Percentiles rank a stretch among this genome's conserved stretches.
phyloP scores from a whole-genome alignment of 1,139 yeast species.

The Suhomyces panamericanus region DNA sequence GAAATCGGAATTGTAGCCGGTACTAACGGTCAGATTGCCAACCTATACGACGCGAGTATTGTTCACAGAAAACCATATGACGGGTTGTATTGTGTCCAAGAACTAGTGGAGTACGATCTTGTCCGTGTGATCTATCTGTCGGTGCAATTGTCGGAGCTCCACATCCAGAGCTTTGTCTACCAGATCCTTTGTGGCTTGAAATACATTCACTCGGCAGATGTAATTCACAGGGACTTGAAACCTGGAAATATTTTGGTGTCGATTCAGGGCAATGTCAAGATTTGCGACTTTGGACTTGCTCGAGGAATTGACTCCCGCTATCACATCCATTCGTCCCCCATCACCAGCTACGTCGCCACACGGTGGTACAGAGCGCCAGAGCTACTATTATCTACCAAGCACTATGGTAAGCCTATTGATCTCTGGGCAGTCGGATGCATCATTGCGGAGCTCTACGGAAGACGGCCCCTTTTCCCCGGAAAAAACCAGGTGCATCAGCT shows the following conservation, averaged over 20 bases:
- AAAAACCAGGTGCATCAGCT: conserved; percentile 65
- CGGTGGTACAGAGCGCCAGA: conserved; percentile 97
- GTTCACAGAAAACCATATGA: conserved; percentile 67
- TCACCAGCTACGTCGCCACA: conserved; percentile 90
- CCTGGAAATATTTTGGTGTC: conserved; percentile 85
- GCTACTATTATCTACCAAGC: conserved; percentile 62
- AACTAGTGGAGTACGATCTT: conserved; percentile 77
- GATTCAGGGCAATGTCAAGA: conserved; percentile 66
- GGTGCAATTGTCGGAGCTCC: conserved; percentile 80
- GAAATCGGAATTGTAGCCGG: too few relatives aligned
- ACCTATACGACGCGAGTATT: conserved; percentile 71
- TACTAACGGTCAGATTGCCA: conserved; percentile 49
- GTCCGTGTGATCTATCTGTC: conserved; percentile 75
- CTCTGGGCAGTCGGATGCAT: conserved; percentile 84
- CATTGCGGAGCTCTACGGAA: conserved; percentile 70
- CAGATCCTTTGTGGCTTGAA: conserved; percentile 80
- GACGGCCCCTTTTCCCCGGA: conserved; percentile 73
- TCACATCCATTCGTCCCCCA: conserved; percentile 33
- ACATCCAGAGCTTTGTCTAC: conserved; percentile 70
- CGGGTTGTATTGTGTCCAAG: conserved; percentile 82
- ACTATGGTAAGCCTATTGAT: conserved; percentile 61
- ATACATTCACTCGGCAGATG: conserved; percentile 83
- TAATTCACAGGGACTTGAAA: conserved; percentile 80
- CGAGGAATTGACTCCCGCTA: conserved; percentile 53
- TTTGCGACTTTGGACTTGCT: conserved; percentile 89